Evolutionary conservation across 2,329 filamentous ascomycete genomes (phyloP).

Genomic region (Fusarium agapanthi): DNA sequence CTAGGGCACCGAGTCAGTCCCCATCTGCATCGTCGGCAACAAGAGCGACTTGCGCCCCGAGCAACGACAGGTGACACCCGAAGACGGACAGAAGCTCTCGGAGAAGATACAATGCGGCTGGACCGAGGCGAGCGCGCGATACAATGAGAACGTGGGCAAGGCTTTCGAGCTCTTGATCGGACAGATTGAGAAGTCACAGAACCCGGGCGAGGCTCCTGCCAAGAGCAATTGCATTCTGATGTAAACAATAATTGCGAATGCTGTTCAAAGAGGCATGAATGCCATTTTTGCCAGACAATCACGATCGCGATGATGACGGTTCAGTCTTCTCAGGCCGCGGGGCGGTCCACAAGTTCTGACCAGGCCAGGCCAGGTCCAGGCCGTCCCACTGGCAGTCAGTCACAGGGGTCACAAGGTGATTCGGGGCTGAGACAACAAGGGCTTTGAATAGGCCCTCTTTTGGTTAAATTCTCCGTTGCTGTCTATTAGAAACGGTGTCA

Average conservation of each 20-base stretch:
- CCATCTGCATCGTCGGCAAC: slow-evolving; percentile 94
- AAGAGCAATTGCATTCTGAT: slow-evolving; percentile 86
- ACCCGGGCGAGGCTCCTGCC: slow-evolving; percentile 83
- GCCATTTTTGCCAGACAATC: neutral
- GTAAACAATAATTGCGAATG: slow-evolving; percentile 57
- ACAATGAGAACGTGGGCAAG: slow-evolving; percentile 91
- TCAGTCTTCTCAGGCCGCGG: slow-evolving; percentile 15
- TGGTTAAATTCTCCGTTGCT: slow-evolving; percentile 31
- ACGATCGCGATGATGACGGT: slow-evolving; percentile 15
- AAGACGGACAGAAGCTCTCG: slow-evolving; percentile 85
- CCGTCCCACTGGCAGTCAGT: slow-evolving; percentile 22
- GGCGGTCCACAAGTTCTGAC: slow-evolving; percentile 25
- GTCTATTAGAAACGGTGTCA: slow-evolving; percentile 4
- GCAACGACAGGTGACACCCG: slow-evolving; percentile 87
- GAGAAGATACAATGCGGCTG: slow-evolving; percentile 92
- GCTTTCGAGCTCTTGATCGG: slow-evolving; percentile 94
- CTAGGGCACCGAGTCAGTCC: slow-evolving; percentile 90
- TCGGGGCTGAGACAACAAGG: slow-evolving; percentile 25
- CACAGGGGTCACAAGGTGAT: slow-evolving; percentile 18
- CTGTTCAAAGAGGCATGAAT: neutral
- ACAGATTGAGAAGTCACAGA: slow-evolving; percentile 94
- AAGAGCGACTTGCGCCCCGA: slow-evolving; percentile 94
- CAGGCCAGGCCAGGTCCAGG: neutral
- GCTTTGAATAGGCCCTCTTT: slow-evolving; percentile 19
- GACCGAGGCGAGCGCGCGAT: slow-evolving; percentile 93